phyloP scores from a whole-genome alignment of 2,329 filamentous ascomycete genomes.

The Mycosphaerella arachidis region DNA sequence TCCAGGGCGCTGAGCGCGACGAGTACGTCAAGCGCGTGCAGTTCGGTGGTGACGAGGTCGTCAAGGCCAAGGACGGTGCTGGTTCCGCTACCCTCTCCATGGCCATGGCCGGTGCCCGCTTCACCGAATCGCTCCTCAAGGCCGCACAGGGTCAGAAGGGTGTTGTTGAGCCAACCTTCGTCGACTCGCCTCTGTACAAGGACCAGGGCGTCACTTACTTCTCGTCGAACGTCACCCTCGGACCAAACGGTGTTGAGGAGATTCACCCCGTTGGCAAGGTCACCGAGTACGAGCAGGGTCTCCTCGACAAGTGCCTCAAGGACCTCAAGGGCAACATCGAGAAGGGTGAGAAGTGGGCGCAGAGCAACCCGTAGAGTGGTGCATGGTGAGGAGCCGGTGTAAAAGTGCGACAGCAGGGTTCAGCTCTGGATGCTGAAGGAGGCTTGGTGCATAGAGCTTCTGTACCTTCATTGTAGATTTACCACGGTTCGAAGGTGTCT shows the following conservation, averaged over 20 bases:
- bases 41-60: constrained; percentile 98
- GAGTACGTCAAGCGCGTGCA: constrained; percentile 90
- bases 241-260: constrained; percentile 92
- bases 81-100: constrained; percentile 97
- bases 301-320: constrained; percentile 76
- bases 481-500: constrained; percentile 5
- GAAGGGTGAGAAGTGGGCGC: constrained; percentile 73
- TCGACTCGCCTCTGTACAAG: constrained; percentile 97
- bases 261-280: constrained; percentile 82
- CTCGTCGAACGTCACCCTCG: constrained; percentile 89
- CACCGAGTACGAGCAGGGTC: constrained; percentile 79
- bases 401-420: constrained; percentile 3
- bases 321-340: constrained; percentile 92
- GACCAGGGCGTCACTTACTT: constrained; percentile 98
- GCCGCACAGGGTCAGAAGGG: constrained; percentile 91
- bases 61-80: constrained; percentile 97
- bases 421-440: background rate
- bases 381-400: constrained; percentile 6
- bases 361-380: constrained; percentile 48
- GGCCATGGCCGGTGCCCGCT: constrained; percentile 86
- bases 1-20: constrained; percentile 68
- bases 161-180: constrained; percentile 91
- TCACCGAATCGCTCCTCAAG: constrained; percentile 88
- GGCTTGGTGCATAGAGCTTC: constrained; percentile 22
- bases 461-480: constrained; percentile 21